Conservation (phyloP, 1,139 yeast species). For the Debaryomycetaceae sp. region DNA sequence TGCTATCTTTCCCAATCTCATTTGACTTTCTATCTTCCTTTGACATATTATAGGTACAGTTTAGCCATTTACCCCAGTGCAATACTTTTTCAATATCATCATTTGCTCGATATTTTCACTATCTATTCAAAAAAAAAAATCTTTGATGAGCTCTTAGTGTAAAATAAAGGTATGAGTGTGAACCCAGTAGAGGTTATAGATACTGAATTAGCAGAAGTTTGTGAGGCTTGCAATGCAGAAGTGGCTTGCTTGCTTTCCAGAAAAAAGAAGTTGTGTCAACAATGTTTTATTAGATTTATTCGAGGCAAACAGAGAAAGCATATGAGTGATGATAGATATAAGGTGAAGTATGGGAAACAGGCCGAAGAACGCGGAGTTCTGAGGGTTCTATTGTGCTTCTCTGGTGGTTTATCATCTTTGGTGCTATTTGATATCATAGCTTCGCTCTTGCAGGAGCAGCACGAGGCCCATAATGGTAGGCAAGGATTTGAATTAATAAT, state of each 20-base stretch:
- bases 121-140: background rate
- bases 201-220: slow-evolving; percentile 3
- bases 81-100: no score
- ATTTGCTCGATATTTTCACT: no score
- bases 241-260: slow-evolving; percentile 53
- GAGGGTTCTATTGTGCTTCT: slow-evolving; percentile 55
- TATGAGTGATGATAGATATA: slow-evolving; percentile 66
- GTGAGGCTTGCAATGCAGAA: slow-evolving; percentile 46
- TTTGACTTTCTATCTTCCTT: slow-evolving; percentile 13
- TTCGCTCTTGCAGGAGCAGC: slow-evolving; percentile 60
- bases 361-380: slow-evolving; percentile 31
- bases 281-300: slow-evolving; percentile 71
- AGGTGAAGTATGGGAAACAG: slow-evolving; percentile 53
- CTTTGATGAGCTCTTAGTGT: background rate
- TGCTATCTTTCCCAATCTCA: slow-evolving; percentile 37
- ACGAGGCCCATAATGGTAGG: slow-evolving; percentile 53
- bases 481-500: slow-evolving; percentile 66
- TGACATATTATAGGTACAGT: background rate
- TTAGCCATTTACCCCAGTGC: no score
- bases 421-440: slow-evolving; percentile 65
- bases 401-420: slow-evolving; percentile 65
- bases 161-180: slow-evolving; percentile 3
- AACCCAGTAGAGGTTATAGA: slow-evolving; percentile 17
- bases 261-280: slow-evolving; percentile 65
- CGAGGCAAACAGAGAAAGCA: slow-evolving; percentile 77